These are phyloP conservation scores for Wickerhamomyces sp. DNA, from an alignment of 1,139 yeast genomes.

Conservation along the genomic window DNA sequence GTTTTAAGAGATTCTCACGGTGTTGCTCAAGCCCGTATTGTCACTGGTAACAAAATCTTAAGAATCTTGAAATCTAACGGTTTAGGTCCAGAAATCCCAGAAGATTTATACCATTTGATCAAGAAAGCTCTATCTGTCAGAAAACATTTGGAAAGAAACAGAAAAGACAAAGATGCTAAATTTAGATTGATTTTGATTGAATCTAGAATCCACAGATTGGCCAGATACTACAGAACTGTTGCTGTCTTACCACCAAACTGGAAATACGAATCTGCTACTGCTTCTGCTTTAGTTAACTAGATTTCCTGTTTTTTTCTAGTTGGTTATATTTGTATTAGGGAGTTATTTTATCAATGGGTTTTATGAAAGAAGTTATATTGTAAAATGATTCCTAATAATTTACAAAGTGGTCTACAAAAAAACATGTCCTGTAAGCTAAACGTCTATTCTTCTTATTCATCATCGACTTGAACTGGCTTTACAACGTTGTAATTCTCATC, in stretches of 20 bases:
- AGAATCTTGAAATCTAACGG: slow-evolving; percentile 99
- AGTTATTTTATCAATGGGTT: background rate
- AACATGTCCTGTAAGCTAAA: background rate
- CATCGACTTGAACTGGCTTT: slow-evolving; percentile 10
- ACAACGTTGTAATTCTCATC: slow-evolving; percentile 17
- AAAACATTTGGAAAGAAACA: slow-evolving; percentile 99
- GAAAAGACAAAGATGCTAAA: slow-evolving; percentile 99
- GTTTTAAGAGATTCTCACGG: slow-evolving; percentile 99
- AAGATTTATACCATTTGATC: slow-evolving; percentile 97
- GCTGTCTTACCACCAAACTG: slow-evolving; percentile 99
- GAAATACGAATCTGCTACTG: slow-evolving; percentile 99
- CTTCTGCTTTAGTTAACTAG: slow-evolving; percentile 98
- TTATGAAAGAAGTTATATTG: background rate
- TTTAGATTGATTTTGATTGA: slow-evolving; percentile 99
- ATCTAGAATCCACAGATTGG: slow-evolving; percentile 99
- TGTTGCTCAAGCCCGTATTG: slow-evolving; percentile 94
- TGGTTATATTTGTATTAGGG: slow-evolving; percentile 5
- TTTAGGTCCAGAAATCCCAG: slow-evolving; percentile 99
- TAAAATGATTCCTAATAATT: background rate
- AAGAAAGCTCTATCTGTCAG: slow-evolving; percentile 99
- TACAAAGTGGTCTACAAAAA: background rate
- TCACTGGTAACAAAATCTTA: slow-evolving; percentile 99
- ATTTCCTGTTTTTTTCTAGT: slow-evolving; percentile 21
- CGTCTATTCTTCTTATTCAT: background rate
- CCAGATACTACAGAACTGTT: slow-evolving; percentile 99